Conservation (phyloP, 1,139 yeast species). For the Debaryomyces nepalensis region DNA sequence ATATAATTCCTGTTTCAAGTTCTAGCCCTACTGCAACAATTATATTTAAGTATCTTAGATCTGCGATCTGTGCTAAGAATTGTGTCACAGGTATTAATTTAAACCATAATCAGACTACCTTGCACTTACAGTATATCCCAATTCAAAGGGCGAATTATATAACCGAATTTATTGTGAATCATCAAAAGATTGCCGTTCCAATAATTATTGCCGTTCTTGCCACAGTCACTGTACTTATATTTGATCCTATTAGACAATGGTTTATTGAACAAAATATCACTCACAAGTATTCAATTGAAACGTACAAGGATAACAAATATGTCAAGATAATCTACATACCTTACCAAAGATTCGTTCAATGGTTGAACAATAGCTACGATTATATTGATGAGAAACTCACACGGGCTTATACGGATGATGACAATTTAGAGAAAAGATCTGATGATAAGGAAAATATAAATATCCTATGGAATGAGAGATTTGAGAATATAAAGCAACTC, state of each 20-base stretch:
- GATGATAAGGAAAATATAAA: conserved; percentile 27
- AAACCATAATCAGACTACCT: conserved; percentile 54
- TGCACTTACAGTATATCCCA: conserved; percentile 77
- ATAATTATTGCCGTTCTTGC: conserved; percentile 53
- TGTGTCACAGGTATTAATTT: conserved; percentile 81
- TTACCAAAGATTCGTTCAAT: conserved; percentile 24
- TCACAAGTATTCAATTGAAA: conserved; percentile 43
- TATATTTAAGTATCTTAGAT: conserved; percentile 57
- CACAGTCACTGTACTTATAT: conserved; percentile 79
- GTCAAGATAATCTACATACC: conserved; percentile 36
- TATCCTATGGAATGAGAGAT: conserved; percentile 72
- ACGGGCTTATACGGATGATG: conserved; percentile 18
- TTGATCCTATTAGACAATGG: conserved; percentile 90
- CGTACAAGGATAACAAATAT: conserved; percentile 36
- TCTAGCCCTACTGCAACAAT: conserved; percentile 54
- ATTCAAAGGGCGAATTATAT: conserved; percentile 55
- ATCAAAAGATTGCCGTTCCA: conserved; percentile 81
- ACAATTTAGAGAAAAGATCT: conserved; percentile 9
- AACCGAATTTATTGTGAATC: conserved; percentile 64
- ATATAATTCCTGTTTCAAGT: conserved; percentile 57
- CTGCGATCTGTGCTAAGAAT: conserved; percentile 87
- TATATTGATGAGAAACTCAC: conserved; percentile 30
- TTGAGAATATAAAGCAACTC: conserved; percentile 67
- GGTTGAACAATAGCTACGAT: conserved; percentile 36
- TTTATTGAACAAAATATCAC: conserved; percentile 76